phyloP scores from a whole-genome alignment of 208 protist species.

The Paratrypanosoma confusum region DNA sequence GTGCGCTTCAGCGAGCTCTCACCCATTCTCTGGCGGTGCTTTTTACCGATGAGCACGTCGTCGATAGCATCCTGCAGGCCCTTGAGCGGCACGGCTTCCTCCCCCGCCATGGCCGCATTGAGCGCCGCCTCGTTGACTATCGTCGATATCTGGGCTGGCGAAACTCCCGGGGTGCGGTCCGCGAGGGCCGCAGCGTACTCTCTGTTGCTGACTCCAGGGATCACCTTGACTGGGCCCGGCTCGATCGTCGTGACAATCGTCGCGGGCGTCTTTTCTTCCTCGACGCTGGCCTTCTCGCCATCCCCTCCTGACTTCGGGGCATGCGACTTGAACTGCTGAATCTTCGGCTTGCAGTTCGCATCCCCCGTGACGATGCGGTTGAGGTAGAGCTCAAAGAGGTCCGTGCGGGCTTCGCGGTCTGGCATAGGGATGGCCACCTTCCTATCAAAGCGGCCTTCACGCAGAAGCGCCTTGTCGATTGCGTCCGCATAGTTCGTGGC shows the following conservation, averaged over 20 bases:
- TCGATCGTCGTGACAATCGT: constrained; percentile 17
- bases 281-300: constrained; percentile 7
- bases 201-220: constrained; percentile 73
- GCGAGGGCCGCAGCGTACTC: constrained; percentile 61
- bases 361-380: constrained; percentile 81
- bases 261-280: constrained; percentile 11
- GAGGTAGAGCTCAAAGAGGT: constrained; percentile 88
- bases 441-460: constrained; percentile 87
- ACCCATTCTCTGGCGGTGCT: constrained; percentile 87
- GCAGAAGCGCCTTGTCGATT: constrained; percentile 90
- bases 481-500: constrained; percentile 96
- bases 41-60: constrained; percentile 90
- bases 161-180: constrained; percentile 86
- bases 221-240: constrained; percentile 45
- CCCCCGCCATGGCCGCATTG: constrained; percentile 65
- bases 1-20: constrained; percentile 69
- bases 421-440: constrained; percentile 90
- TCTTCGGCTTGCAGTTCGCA: constrained; percentile 72
- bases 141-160: constrained; percentile 93
- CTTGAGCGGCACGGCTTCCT: constrained; percentile 61
- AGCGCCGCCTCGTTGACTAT: constrained; percentile 96
- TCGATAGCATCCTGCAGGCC: constrained; percentile 83
- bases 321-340: constrained; percentile 60
- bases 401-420: constrained; percentile 65
- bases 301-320: constrained; percentile 18